Evolutionary conservation across 768 basidiomycete species (phyloP).

Genomic region (Pleurotus eryngii): DNA sequence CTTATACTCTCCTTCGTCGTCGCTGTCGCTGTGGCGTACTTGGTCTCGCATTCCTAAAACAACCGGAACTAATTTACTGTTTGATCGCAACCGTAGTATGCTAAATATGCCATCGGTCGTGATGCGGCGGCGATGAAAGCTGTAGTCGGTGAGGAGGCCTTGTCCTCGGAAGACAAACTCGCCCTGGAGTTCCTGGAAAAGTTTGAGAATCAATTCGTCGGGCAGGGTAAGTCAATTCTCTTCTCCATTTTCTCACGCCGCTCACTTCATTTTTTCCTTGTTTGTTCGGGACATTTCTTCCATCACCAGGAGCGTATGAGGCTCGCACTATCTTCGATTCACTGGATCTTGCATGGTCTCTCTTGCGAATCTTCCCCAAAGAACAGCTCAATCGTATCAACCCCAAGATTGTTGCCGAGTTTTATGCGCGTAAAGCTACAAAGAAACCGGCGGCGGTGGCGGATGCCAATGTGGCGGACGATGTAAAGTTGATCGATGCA

Average conservation of each 20-base stretch:
- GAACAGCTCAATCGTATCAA: constrained; percentile 98
- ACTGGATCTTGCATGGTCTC: constrained; percentile 93
- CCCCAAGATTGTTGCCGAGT: constrained; percentile 93
- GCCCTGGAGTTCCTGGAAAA: constrained; percentile 97
- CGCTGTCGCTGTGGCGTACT: neutral
- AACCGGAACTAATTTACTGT: neutral
- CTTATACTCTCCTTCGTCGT: neutral
- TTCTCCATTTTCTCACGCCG: constrained; percentile 11
- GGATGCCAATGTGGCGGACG: constrained; percentile 39
- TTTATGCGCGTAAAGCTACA: constrained; percentile 80
- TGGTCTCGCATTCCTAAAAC: constrained; percentile 9
- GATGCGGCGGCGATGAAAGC: constrained; percentile 99
- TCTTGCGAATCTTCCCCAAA: constrained; percentile 97
- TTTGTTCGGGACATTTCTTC: neutral
- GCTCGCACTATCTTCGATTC: constrained; percentile 96
- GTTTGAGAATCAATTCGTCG: constrained; percentile 96
- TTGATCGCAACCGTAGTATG: constrained; percentile 56
- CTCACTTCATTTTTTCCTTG: neutral
- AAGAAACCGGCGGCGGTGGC: constrained; percentile 54
- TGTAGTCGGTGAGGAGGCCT: constrained; percentile 97
- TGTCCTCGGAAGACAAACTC: constrained; percentile 92
- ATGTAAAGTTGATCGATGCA: constrained; percentile 65
- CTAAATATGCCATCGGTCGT: constrained; percentile 96
- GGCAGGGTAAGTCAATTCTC: constrained; percentile 68
- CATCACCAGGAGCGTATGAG: constrained; percentile 77